phyloP scores from a whole-genome alignment of 768 basidiomycete species.

The Mycena maculata region DNA sequence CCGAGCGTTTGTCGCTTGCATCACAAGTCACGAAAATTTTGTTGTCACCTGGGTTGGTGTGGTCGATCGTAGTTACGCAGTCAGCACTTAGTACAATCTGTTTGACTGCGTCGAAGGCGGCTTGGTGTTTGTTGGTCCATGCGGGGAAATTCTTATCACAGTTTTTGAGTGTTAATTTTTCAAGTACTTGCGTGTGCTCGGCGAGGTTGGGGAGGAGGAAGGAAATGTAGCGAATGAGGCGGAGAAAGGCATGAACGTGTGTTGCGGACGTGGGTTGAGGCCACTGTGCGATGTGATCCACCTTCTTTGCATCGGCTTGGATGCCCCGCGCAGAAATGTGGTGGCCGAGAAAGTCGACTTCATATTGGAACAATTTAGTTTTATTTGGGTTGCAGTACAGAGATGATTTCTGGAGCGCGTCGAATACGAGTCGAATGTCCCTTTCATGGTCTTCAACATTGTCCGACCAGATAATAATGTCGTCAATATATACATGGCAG shows the following conservation, averaged over 20 bases:
- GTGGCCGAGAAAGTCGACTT: not conserved
- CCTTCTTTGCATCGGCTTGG: constrained; percentile 25
- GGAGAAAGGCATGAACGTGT: too few species aligned
- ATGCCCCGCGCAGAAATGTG: not conserved
- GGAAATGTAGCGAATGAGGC: constrained; percentile 39
- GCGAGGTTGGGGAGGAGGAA: constrained; percentile 38
- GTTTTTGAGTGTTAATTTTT: constrained; percentile 39
- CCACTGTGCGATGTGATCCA: constrained; percentile 38
- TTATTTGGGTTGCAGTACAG: constrained; percentile 43
- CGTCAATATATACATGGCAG: constrained; percentile 58
- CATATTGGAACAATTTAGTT: not conserved
- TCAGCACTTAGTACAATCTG: too few species aligned
- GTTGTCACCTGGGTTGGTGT: too few species aligned
- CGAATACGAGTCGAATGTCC: constrained; percentile 39
- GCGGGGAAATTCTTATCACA: constrained; percentile 10
- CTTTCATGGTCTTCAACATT: constrained; percentile 46
- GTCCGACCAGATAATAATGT: constrained; percentile 59
- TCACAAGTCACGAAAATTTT: not conserved
- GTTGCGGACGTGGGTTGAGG: constrained; percentile 26
- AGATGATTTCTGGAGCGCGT: constrained; percentile 26
- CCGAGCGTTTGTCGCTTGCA: constrained; percentile 39
- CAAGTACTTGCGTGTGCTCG: constrained; percentile 35
- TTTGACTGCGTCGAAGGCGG: too few species aligned
- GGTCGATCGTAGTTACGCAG: too few species aligned
- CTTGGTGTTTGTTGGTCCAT: not conserved